A percentile compares a stretch with the other conserved stretches of the same genome.
Evolutionary conservation across 768 basidiomycete genomes (phyloP).

Genomic region (Chlorophyllum brunneum): DNA sequence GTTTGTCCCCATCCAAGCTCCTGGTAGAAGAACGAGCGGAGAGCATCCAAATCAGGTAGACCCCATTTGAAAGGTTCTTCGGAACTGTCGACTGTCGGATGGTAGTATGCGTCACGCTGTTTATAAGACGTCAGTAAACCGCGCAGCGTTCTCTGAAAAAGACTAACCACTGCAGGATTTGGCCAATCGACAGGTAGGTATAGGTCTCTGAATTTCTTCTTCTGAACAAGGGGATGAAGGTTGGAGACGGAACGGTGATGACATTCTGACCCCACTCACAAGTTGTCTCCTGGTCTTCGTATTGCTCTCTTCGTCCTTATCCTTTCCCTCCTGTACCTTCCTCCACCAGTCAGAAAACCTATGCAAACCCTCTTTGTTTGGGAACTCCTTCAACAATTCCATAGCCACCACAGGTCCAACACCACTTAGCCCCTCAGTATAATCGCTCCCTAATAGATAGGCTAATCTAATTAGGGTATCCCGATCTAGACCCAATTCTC

Average conservation of each 20-base stretch:
- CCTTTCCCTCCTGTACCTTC: conserved; percentile 87
- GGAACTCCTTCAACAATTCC: conserved; percentile 93
- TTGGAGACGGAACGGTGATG: background rate
- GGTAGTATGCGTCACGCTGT: conserved; percentile 89
- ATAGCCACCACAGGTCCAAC: conserved; percentile 96
- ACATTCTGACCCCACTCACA: conserved; percentile 42
- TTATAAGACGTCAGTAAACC: conserved; percentile 2
- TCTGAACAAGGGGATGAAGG: conserved; percentile 41
- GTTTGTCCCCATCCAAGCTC: conserved; percentile 79
- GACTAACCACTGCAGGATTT: conserved; percentile 79
- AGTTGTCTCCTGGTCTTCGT: conserved; percentile 82
- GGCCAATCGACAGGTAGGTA: conserved; percentile 87
- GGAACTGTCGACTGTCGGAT: conserved; percentile 86
- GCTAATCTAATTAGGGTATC: conserved; percentile 87
- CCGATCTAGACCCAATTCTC: conserved; percentile 85
- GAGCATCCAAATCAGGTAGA: conserved; percentile 89
- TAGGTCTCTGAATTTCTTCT: conserved; percentile 83
- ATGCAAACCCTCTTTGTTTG: conserved; percentile 77
- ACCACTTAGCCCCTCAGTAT: conserved; percentile 87
- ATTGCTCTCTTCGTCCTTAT: conserved; percentile 66
- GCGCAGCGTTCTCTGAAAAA: background rate
- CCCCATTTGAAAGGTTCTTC: conserved; percentile 97
- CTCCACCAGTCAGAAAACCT: conserved; percentile 94
- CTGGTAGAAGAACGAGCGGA: conserved; percentile 73
- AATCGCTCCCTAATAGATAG: conserved; percentile 95